Evolutionary conservation across 1,284 basidiomycete genomes (phyloP).

Genomic region (Moesziomyces sp.): DNA sequence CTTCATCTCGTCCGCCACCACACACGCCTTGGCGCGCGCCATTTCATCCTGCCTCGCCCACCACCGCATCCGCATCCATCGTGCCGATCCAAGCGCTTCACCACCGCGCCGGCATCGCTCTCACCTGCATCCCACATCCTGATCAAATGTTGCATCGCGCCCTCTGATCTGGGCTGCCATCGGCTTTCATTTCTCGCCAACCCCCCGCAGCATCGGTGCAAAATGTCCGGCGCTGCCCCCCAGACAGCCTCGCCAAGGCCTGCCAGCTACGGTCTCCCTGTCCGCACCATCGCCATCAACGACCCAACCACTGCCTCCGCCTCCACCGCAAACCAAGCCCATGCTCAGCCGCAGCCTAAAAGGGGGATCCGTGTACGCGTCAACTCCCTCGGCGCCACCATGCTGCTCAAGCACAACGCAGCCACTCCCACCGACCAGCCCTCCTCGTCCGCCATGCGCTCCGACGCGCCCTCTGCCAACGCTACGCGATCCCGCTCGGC

Average conservation of each 20-base stretch:
- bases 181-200: conserved; percentile 5
- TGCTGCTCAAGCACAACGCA: conserved; percentile 25
- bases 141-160: background rate
- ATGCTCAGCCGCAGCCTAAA: conserved; percentile 7
- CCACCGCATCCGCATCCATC: conserved; percentile 1
- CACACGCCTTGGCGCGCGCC: background rate
- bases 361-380: conserved; percentile 32
- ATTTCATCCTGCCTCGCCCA: conserved; percentile 2
- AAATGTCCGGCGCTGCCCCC: conserved; percentile 17
- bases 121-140: too few species aligned
- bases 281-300: conserved; percentile 10
- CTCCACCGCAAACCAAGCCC: conserved; percentile 2
- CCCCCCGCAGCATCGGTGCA: background rate
- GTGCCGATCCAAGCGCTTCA: background rate
- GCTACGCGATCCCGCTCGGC: conserved; percentile 27
- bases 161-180: conserved; percentile 5
- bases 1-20: too few species aligned
- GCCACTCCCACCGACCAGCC: conserved; percentile 4
- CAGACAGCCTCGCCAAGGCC: conserved; percentile 1
- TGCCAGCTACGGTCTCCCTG: conserved; percentile 10
- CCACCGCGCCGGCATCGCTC: too few species aligned
- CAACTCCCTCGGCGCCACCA: conserved; percentile 28
- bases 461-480: background rate
- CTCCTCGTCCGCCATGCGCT: background rate
- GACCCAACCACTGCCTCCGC: conserved; percentile 4